Evolutionary conservation across 148 eudicot genomes (phyloP).

Genomic region (Camellia sinensis): DNA sequence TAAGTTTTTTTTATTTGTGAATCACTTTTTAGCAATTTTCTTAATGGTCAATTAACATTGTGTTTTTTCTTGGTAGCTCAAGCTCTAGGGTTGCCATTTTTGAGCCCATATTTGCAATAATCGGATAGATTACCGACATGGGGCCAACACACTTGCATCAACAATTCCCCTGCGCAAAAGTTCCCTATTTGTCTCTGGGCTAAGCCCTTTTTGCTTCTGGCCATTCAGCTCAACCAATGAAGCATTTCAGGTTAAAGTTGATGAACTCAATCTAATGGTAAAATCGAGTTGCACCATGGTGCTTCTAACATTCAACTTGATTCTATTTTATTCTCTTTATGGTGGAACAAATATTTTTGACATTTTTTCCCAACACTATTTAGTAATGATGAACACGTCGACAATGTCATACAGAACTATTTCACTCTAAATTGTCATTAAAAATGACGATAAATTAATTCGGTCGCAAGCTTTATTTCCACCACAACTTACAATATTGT

Average conservation of each 20-base stretch:
- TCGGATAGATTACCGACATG: constrained; percentile 73
- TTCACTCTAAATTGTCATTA: not conserved
- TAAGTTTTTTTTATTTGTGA: no score
- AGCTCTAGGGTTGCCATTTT: constrained; percentile 68
- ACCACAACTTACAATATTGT: no score
- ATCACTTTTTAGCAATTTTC: no score
- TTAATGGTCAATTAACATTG: not conserved
- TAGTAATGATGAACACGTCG: no score
- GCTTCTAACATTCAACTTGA: no score
- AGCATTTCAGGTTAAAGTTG: constrained; percentile 52
- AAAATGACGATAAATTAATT: no score
- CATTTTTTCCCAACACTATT: no score
- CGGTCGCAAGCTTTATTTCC: no score
- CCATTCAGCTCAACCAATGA: constrained; percentile 81
- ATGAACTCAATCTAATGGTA: constrained; percentile 38
- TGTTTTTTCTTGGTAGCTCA: constrained; percentile 42
- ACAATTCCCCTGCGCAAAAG: constrained; percentile 66
- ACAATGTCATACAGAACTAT: no score
- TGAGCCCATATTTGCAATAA: constrained; percentile 81
- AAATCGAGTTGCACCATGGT: not conserved
- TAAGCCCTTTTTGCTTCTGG: constrained; percentile 90
- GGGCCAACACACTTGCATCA: constrained; percentile 85
- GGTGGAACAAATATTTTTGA: no score
- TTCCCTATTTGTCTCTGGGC: constrained; percentile 74
- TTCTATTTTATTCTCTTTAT: no score